phyloP scores from a whole-genome alignment of 768 basidiomycete genomes.

The Hemileccinum rubropunctum region DNA sequence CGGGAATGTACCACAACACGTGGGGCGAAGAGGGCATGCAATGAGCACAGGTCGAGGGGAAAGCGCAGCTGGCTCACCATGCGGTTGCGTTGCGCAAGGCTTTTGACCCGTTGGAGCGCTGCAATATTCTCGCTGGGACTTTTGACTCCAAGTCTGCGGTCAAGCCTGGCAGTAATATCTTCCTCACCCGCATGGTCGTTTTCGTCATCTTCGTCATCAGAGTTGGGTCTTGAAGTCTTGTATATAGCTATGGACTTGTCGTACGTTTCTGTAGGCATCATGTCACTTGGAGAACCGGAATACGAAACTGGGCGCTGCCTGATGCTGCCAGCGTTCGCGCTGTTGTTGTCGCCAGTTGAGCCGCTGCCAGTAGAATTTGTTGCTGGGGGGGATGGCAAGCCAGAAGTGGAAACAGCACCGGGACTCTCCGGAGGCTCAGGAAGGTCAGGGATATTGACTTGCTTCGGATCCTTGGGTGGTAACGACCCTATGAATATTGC shows the following conservation, averaged over 20 bases:
- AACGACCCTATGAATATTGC: slow-evolving; percentile 56
- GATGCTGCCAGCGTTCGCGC: slow-evolving; percentile 39
- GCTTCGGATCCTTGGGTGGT: slow-evolving; percentile 39
- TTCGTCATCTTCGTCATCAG: slow-evolving; percentile 48
- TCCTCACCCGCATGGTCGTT: slow-evolving; percentile 53
- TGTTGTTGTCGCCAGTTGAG: slow-evolving; percentile 61
- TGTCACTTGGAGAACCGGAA: slow-evolving; percentile 24
- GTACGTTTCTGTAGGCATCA: slow-evolving; percentile 41
- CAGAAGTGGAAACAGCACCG: slow-evolving; percentile 52
- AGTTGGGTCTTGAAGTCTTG: slow-evolving; percentile 29
- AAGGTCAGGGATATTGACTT: slow-evolving; percentile 54
- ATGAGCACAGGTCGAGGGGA: slow-evolving; percentile 19
- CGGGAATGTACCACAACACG: slow-evolving; percentile 27
- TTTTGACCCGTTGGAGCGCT: slow-evolving; percentile 68
- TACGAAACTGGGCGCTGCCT: slow-evolving; percentile 34
- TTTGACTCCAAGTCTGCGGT: slow-evolving; percentile 34
- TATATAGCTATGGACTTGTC: slow-evolving; percentile 31
- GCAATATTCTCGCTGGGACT: slow-evolving; percentile 51
- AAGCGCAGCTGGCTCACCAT: slow-evolving; percentile 48
- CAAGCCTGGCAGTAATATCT: slow-evolving; percentile 60
- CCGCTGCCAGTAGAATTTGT: slow-evolving; percentile 85
- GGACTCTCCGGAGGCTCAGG: slow-evolving; percentile 69
- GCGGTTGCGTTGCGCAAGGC: slow-evolving; percentile 67
- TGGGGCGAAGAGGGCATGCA: slow-evolving; percentile 31
- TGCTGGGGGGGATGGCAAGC: slow-evolving; percentile 79